Evolutionary conservation across 2,329 filamentous ascomycete genomes (phyloP).

Genomic region (Ascochyta rabiei): DNA sequence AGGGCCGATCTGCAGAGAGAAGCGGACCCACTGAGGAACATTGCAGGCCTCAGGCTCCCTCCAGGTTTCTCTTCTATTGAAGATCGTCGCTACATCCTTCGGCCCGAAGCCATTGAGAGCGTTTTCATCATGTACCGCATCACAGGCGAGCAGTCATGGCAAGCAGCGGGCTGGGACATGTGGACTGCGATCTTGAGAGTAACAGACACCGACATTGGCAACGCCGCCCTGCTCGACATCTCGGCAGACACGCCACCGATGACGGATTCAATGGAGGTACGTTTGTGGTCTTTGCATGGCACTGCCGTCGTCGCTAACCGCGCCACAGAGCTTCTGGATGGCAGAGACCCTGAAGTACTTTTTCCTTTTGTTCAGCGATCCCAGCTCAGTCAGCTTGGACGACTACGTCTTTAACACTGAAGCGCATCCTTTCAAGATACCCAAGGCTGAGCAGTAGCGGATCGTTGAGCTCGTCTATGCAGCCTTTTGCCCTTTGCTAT

Average conservation of each 20-base stretch:
- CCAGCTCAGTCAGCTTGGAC: constrained; percentile 52
- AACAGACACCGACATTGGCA: constrained; percentile 53
- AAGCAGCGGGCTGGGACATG: constrained; percentile 58
- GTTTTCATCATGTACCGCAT: constrained; percentile 66
- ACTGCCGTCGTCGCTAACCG: constrained; percentile 13
- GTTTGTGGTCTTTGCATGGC: background rate
- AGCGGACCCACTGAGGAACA: constrained; percentile 42
- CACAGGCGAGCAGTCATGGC: constrained; percentile 58
- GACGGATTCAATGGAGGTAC: constrained; percentile 54
- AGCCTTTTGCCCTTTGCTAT: background rate
- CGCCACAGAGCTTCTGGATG: constrained; percentile 53
- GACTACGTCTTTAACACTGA: constrained; percentile 57
- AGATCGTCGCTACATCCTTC: constrained; percentile 55
- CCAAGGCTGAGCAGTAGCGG: constrained; percentile 18
- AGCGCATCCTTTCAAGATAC: constrained; percentile 53
- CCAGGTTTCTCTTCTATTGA: constrained; percentile 52
- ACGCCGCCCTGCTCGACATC: constrained; percentile 54
- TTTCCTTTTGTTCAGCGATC: constrained; percentile 55
- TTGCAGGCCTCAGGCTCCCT: constrained; percentile 49
- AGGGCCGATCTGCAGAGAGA: constrained; percentile 31
- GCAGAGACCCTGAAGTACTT: constrained; percentile 59
- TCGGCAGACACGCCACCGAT: constrained; percentile 47
- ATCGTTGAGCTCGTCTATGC: background rate
- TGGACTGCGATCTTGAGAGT: constrained; percentile 53
- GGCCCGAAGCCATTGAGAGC: constrained; percentile 66